Percentiles rank a stretch among this genome's conserved stretches.
These are phyloP conservation scores for Eucalyptus erythrocorys DNA, from an alignment of 345 rosid genomes.

Conservation along the genomic window DNA sequence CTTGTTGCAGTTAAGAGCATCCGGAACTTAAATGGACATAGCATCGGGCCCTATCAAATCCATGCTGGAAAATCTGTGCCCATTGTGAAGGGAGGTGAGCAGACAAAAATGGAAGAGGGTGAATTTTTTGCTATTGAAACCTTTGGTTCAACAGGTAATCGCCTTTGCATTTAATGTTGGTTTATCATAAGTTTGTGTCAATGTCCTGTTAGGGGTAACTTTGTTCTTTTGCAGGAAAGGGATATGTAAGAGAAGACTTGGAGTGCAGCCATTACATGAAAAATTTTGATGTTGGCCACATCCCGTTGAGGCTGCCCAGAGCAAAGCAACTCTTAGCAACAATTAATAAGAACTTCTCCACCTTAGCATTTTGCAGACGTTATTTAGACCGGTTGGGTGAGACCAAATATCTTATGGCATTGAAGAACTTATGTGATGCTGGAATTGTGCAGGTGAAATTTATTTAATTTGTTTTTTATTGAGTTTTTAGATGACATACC, in stretches of 20 bases:
- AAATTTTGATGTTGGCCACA: slow-evolving; percentile 66
- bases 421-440: slow-evolving; percentile 83
- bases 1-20: slow-evolving; percentile 68
- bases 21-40: slow-evolving; percentile 81
- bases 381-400: slow-evolving; percentile 92
- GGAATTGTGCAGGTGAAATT: slow-evolving; percentile 78
- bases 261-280: slow-evolving; percentile 98
- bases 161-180: background rate
- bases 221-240: slow-evolving; percentile 49
- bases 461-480: background rate
- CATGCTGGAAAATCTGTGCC: slow-evolving; percentile 98
- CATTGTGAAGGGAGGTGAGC: slow-evolving; percentile 93
- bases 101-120: slow-evolving; percentile 98
- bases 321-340: slow-evolving; percentile 92
- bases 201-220: background rate
- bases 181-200: background rate
- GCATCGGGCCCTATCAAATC: slow-evolving; percentile 78
- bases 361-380: slow-evolving; percentile 86
- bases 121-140: slow-evolving; percentile 94
- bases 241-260: slow-evolving; percentile 82
- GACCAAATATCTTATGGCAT: slow-evolving; percentile 86
- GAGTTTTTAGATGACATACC: background rate
- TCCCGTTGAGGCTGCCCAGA: slow-evolving; percentile 77
- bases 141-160: slow-evolving; percentile 81
- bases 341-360: slow-evolving; percentile 88